Evolutionary conservation across 1,284 basidiomycete species (phyloP), one percentile per base, ranked within the genome.

Genomic region (Puccinia hordei): DNA sequence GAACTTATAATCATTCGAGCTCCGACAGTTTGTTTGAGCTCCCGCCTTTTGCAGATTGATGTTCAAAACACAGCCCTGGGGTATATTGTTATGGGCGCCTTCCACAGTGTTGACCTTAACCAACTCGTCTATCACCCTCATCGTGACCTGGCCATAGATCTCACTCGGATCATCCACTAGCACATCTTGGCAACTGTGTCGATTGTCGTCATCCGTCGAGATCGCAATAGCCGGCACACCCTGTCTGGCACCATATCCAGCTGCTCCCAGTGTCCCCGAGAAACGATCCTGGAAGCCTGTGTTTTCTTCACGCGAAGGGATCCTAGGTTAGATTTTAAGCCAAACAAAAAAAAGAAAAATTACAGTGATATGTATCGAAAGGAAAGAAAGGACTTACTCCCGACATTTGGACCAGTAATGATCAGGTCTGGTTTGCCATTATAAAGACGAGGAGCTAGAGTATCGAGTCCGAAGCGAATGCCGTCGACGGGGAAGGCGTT

Each of bases 231-330:
- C 65, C 4, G 76, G 66, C 13, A 79, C 55, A 0, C 76, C 76
- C n/a, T 68, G 41, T 53, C 41, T 27, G 0, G 76, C 8, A 33
- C 51, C 76, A 61, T 44, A 79, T 0, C 22, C 27, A 9, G 76
- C 76, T 19, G 76, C 76, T 15, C 76, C 76, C 9, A 79, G 22
- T n/a, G 76, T 79, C 9, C 76, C 76, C n/a, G 76, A 79, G 41
- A 79, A 79, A n/a, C 38, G 27, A 15, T 79, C 68, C 55, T 68
- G 63, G 2, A 79, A 22, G 5, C 30, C 41, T 5, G 69, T 55
- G 57, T 79, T 79, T 59, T 44, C 76, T 79, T n/a, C 17, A 30
- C 15, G 35, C 30, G 24, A 33, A 27, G 12, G 2, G 19, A 27
- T 59, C 22, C 30, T 3, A n/a, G n/a, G n/a, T n/a, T n/a, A n/a